Conservation (phyloP, 1,284 basidiomycete genomes). For the Porogramme epimiltina region DNA sequence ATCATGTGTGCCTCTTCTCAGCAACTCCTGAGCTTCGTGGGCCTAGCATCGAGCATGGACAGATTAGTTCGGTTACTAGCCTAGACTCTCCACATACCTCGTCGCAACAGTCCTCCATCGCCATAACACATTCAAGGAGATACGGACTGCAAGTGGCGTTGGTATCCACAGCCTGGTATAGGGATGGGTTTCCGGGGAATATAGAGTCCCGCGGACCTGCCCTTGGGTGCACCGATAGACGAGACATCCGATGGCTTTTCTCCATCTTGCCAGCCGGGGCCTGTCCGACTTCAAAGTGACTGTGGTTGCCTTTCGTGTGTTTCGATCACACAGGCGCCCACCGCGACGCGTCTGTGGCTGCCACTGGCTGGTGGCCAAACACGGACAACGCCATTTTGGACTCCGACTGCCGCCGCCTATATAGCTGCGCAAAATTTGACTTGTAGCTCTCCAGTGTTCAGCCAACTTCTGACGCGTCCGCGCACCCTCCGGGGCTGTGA, state of each 20-base stretch:
- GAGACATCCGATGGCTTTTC: slow-evolving; percentile 44
- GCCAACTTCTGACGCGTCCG: slow-evolving; percentile 42
- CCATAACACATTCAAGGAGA: slow-evolving; percentile 69
- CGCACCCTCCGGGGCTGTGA: slow-evolving; percentile 21
- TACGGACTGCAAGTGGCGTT: slow-evolving; percentile 67
- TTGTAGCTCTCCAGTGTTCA: slow-evolving; percentile 37
- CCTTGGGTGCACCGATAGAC: slow-evolving; percentile 59
- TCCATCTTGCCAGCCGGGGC: slow-evolving; percentile 12
- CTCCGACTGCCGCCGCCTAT: slow-evolving; percentile 28
- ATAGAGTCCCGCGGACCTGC: slow-evolving; percentile 60
- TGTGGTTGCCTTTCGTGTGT: too few relatives aligned
- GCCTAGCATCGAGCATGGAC: slow-evolving; percentile 41
- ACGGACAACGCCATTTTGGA: slow-evolving; percentile 23
- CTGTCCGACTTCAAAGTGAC: too few relatives aligned
- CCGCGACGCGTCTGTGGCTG: slow-evolving; percentile 32
- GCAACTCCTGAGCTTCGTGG: slow-evolving; percentile 65
- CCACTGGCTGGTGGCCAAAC: slow-evolving; percentile 17
- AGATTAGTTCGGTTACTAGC: not conserved
- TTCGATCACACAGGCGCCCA: slow-evolving; percentile 1
- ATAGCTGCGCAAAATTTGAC: slow-evolving; percentile 27
- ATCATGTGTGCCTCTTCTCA: slow-evolving; percentile 69
- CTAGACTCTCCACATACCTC: slow-evolving; percentile 49
- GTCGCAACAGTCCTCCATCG: slow-evolving; percentile 76
- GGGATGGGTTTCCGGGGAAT: slow-evolving; percentile 60
- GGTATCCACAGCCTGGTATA: slow-evolving; percentile 54